Percentiles rank a stretch among this genome's conserved stretches.
Conservation (phyloP, 495 filamentous ascomycete genomes). For the Penicillium nucicola region DNA sequence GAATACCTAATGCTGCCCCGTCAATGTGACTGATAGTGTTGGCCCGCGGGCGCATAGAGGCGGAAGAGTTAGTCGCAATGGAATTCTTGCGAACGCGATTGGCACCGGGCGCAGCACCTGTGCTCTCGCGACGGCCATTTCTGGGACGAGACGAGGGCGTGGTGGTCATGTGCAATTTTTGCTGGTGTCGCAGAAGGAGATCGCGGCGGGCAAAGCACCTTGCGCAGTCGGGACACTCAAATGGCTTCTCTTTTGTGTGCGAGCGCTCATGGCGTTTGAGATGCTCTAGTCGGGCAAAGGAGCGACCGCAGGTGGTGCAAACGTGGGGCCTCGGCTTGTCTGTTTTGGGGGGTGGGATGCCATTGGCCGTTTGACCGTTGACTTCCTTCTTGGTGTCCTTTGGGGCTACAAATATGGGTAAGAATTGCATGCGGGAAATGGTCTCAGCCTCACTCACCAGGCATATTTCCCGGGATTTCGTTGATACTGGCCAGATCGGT, state of each 20-base stretch:
- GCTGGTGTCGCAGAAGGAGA: conserved; percentile 90
- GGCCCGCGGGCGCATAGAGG: conserved; percentile 79
- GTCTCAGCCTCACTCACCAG: conserved; percentile 34
- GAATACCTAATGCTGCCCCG: conserved; percentile 66
- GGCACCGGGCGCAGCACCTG: conserved; percentile 66
- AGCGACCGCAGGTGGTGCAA: conserved; percentile 87
- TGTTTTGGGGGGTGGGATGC: conserved; percentile 75
- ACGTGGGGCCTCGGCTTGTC: conserved; percentile 97
- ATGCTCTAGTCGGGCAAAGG: conserved; percentile 94
- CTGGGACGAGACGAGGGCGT: conserved; percentile 85
- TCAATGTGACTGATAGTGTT: conserved; percentile 98
- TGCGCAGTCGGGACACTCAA: conserved; percentile 94
- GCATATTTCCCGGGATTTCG: conserved; percentile 40
- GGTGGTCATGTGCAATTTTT: conserved; percentile 97
- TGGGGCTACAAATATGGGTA: conserved; percentile 18
- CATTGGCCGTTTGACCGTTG: conserved; percentile 29
- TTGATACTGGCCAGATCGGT: conserved; percentile 47
- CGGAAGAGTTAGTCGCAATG: conserved; percentile 61
- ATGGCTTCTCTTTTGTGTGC: conserved; percentile 99
- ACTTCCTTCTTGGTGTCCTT: conserved; percentile 33
- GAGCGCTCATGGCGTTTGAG: conserved; percentile 97
- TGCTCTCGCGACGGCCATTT: conserved; percentile 78
- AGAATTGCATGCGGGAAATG: conserved; percentile 13
- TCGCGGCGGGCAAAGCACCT: conserved; percentile 95
- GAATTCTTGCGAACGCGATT: conserved; percentile 91